Evolutionary conservation across 306 rosid genomes (phyloP).

Genomic region (Malus fusca): DNA sequence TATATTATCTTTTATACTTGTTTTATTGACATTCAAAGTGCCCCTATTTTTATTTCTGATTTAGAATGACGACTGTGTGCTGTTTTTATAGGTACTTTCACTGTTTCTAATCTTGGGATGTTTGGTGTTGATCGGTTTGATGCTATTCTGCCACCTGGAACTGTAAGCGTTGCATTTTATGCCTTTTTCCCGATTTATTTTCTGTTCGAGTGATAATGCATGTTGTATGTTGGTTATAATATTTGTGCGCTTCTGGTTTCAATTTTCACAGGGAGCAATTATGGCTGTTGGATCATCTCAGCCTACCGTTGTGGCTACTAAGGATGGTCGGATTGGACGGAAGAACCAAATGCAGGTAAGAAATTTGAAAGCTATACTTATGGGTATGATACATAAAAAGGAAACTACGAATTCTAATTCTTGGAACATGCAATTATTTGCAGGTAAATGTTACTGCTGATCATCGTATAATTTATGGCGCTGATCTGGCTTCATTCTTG

Average conservation of each 20-base stretch:
- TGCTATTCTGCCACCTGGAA: constrained; percentile 97
- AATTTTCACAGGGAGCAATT: constrained; percentile 73
- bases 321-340: constrained; percentile 87
- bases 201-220: background rate
- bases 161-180: constrained; percentile 38
- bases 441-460: constrained; percentile 99
- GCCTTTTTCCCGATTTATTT: background rate
- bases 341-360: constrained; percentile 95
- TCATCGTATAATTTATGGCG: constrained; percentile 90
- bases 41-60: background rate
- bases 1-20: no score
- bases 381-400: background rate
- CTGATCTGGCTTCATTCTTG: constrained; percentile 91
- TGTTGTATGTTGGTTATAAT: background rate
- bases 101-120: constrained; percentile 95
- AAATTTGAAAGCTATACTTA: background rate
- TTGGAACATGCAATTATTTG: constrained; percentile 11
- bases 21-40: no score
- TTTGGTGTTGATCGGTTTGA: constrained; percentile 96
- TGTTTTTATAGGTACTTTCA: constrained; percentile 66
- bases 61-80: background rate
- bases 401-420: constrained; percentile 16
- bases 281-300: constrained; percentile 95
- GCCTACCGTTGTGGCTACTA: constrained; percentile 70
- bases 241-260: constrained; percentile 7